phyloP scores from a whole-genome alignment of 1,284 basidiomycete species.

The Ustilago vetiveriae region DNA sequence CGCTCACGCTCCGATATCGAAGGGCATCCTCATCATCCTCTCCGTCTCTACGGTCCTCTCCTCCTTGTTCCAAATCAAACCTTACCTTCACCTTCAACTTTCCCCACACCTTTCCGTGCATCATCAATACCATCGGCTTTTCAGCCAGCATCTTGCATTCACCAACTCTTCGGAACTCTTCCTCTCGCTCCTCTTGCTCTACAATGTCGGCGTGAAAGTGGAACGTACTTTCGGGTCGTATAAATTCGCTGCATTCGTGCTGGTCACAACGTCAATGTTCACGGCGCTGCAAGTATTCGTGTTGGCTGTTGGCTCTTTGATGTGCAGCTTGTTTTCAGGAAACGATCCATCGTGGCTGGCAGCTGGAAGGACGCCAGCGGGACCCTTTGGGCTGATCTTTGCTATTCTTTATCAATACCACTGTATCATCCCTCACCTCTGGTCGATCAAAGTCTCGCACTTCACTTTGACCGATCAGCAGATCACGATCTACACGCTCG shows the following conservation, averaged over 20 bases:
- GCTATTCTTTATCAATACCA: constrained; percentile 30
- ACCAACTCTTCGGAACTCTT: constrained; percentile 86
- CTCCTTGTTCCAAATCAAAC: constrained; percentile 65
- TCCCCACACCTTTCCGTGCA: constrained; percentile 71
- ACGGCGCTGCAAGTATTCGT: constrained; percentile 12
- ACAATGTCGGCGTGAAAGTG: constrained; percentile 77
- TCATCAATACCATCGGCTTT: constrained; percentile 82
- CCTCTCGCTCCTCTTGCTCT: constrained; percentile 79
- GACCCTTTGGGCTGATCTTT: constrained; percentile 37
- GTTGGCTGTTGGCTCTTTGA: not conserved
- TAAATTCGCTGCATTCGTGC: constrained; percentile 75
- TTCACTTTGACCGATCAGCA: constrained; percentile 18
- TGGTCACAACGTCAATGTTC: constrained; percentile 13
- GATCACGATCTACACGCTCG: constrained; percentile 17
- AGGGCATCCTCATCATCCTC: constrained; percentile 33
- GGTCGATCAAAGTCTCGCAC: constrained; percentile 17
- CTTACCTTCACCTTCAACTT: constrained; percentile 46
- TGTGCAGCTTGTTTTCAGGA: not conserved
- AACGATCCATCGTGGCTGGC: not conserved
- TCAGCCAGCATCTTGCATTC: constrained; percentile 80
- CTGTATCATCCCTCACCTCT: constrained; percentile 36
- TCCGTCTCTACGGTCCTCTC: constrained; percentile 19
- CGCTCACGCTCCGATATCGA: constrained; percentile 39
- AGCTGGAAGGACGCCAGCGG: constrained; percentile 9
- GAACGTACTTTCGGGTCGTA: constrained; percentile 86